Percentiles rank a stretch among this genome's conserved stretches.
These are phyloP conservation scores for Gentiana macrophylla DNA, from an alignment of 257 asterid genomes.

Conservation along the genomic window DNA sequence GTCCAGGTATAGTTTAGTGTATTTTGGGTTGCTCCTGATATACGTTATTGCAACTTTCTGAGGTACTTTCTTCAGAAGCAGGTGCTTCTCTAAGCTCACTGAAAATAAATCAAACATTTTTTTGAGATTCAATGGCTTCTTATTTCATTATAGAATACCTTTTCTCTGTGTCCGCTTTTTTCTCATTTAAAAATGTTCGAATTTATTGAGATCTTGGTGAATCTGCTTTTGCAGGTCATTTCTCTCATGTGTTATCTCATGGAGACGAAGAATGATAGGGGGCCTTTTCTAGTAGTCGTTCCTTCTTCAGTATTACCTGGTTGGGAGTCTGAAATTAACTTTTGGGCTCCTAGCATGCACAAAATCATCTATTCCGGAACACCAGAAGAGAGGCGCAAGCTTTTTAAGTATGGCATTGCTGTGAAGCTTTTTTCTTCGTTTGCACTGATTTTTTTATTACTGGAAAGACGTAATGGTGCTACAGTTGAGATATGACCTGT, in stretches of 20 bases:
- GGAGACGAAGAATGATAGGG: conserved; percentile 92
- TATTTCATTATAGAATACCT: background rate
- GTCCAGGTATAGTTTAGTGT: conserved; percentile 61
- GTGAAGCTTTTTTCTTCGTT: conserved; percentile 1
- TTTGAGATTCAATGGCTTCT: background rate
- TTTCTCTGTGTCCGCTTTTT: background rate
- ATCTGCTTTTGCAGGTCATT: conserved; percentile 52
- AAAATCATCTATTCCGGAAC: conserved; percentile 89
- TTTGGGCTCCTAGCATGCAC: conserved; percentile 92
- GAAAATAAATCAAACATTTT: background rate
- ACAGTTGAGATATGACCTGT: conserved; percentile 15
- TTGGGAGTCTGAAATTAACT: conserved; percentile 88
- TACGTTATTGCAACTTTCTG: background rate
- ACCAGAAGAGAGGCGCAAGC: conserved; percentile 92
- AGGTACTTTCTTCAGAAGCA: background rate
- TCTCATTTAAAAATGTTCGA: background rate
- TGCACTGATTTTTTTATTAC: background rate
- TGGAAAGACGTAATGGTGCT: conserved; percentile 6
- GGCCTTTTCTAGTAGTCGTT: conserved; percentile 97
- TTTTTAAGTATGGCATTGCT: conserved; percentile 58
- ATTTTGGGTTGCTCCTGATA: background rate
- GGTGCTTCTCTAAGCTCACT: background rate
- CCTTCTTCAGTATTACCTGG: conserved; percentile 98
- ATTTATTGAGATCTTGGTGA: conserved; percentile 16
- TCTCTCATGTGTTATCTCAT: conserved; percentile 88